Evolutionary conservation across 2,329 filamentous ascomycete species (phyloP), one percentile per base, ranked within the genome.

Genomic region (Aureobasidium sp.): DNA sequence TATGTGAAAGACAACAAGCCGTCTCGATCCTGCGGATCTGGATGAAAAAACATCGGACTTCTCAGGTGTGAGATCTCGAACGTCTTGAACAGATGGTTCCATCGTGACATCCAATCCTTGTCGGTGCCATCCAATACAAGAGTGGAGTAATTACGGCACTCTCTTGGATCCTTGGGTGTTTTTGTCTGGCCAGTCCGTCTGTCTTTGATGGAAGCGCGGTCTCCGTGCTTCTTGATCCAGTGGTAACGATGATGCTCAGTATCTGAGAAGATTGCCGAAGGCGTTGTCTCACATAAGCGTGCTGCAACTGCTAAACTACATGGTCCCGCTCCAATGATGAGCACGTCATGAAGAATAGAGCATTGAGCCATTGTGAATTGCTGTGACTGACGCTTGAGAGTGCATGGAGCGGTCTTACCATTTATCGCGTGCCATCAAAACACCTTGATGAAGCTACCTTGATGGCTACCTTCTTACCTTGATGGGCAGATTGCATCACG

Each of bases 31-130:
- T 82, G 78, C 0, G 89, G 89, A 68, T 93, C 89, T 14, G 90
- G 79, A 69, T 94, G 89, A 76, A 91, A 93, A 68, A 92, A 88
- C 86, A 93, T 89, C 0, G 88, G 89, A 66, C 88, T 91, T 16
- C 89, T 81, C 42, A 94, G 76, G 67, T 91, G 84, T 1, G 81
- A 79, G 50, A 93, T 93, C 53, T 85, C 81, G 48, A 90, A 83
- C 3, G 81, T 82, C 36, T 79, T 77, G 73, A 93, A 93, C 3
- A 88, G 79, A 14, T 79, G 76, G 48, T 88, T 83, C 89, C 89
- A 93, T 44, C 84, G 79, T 10, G 80, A 74, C 78, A 93, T 84
- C 88, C 88, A 93, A 48, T 76, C 68, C 51, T 81, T 74, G 0
- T 81, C 82, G 0, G 82, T 82, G 1, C 82, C 82, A 67, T 93